phyloP scores from a whole-genome alignment of 495 filamentous ascomycete genomes.

The Penicillium paxilli region DNA sequence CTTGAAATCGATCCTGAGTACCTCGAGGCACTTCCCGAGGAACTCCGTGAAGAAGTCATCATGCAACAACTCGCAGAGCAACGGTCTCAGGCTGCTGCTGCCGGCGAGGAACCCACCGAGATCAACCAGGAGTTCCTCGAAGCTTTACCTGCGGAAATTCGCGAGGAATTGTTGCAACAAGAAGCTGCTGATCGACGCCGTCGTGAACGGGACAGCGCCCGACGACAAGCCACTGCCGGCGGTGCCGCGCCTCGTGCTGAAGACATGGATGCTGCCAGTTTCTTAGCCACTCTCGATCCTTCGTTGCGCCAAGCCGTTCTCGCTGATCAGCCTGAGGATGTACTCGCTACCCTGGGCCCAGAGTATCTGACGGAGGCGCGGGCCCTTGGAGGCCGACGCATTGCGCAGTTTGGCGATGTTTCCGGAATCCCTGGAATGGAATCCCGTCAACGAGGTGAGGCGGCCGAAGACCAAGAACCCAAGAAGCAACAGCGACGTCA shows the following conservation, averaged over 20 bases:
- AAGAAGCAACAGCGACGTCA: constrained; percentile 76
- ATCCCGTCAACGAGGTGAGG: constrained; percentile 45
- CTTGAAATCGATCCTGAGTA: constrained; percentile 94
- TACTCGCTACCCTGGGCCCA: constrained; percentile 79
- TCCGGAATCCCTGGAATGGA: constrained; percentile 31
- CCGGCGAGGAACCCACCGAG: constrained; percentile 80
- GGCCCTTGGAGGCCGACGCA: constrained; percentile 60
- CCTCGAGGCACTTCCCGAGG: constrained; percentile 89
- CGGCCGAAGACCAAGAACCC: constrained; percentile 41
- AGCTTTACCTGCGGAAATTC: constrained; percentile 85
- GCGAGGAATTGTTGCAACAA: constrained; percentile 84
- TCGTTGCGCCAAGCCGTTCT: constrained; percentile 81
- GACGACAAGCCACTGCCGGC: constrained; percentile 57
- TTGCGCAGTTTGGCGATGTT: constrained; percentile 61
- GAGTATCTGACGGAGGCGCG: constrained; percentile 86
- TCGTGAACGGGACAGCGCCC: constrained; percentile 75
- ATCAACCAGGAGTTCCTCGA: constrained; percentile 94
- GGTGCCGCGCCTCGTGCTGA: constrained; percentile 60
- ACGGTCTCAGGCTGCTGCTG: constrained; percentile 74
- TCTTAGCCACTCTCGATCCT: constrained; percentile 87
- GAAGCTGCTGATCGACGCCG: constrained; percentile 88
- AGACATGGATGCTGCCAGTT: constrained; percentile 92
- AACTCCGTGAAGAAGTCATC: constrained; percentile 92
- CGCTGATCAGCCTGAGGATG: constrained; percentile 87
- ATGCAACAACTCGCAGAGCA: constrained; percentile 82